phyloP scores from a whole-genome alignment of 148 eudicot genomes.

The Nyssa sinensis region DNA sequence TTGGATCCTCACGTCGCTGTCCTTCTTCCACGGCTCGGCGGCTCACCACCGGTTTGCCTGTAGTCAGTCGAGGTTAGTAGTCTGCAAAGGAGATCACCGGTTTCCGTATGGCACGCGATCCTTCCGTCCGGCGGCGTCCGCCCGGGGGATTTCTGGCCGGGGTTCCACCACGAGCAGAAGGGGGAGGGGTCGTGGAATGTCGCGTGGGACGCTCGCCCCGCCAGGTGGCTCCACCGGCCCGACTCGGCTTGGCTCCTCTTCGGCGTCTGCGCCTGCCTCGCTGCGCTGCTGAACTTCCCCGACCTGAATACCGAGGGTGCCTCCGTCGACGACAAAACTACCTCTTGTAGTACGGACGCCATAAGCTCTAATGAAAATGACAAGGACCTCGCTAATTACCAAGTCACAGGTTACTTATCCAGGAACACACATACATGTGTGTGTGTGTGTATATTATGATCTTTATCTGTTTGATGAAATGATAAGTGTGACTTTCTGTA shows the following conservation, averaged over 20 bases:
- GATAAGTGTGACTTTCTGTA: no score
- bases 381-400: no score
- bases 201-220: slow-evolving; percentile 79
- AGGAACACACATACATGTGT: no score
- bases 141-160: slow-evolving; percentile 35
- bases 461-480: no score
- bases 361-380: no score
- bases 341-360: no score
- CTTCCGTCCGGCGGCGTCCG: slow-evolving; percentile 23
- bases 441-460: no score
- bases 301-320: slow-evolving; percentile 10
- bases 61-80: neutral
- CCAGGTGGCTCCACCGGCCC: slow-evolving; percentile 65
- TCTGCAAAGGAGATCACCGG: neutral
- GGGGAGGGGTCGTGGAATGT: no score
- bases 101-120: no score
- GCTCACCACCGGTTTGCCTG: slow-evolving; percentile 15
- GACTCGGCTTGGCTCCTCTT: slow-evolving; percentile 57
- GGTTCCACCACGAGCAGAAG: slow-evolving; percentile 28
- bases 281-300: slow-evolving; percentile 27
- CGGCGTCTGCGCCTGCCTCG: slow-evolving; percentile 52
- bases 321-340: no score
- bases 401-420: no score
- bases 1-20: slow-evolving; percentile 33
- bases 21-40: slow-evolving; percentile 25